A percentile compares a stretch with the other conserved stretches of the same genome.
Conservation (phyloP, 2,329 filamentous ascomycete genomes). For the Aspergillus viridinutans region DNA sequence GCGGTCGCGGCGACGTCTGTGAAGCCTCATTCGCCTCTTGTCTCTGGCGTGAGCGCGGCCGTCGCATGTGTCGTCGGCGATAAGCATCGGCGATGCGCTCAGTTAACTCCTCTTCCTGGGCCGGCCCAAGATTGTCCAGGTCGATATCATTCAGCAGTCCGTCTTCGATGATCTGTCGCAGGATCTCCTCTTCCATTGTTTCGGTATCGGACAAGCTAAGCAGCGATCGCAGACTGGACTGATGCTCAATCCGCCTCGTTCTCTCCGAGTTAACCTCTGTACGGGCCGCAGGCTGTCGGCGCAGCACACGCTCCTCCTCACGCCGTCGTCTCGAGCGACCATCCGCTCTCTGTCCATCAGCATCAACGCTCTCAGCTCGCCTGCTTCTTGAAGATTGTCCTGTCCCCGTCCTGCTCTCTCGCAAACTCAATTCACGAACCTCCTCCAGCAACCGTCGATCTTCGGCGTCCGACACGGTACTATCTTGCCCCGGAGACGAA, state of each 20-base stretch:
- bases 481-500: conserved; percentile 34
- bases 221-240: conserved; percentile 80
- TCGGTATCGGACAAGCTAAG: conserved; percentile 76
- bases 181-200: conserved; percentile 78
- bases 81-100: conserved; percentile 89
- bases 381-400: conserved; percentile 22
- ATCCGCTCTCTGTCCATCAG: conserved; percentile 36
- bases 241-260: conserved; percentile 71
- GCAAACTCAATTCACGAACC: conserved; percentile 68
- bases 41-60: conserved; percentile 38
- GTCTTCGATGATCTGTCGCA: conserved; percentile 83
- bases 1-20: conserved; percentile 25
- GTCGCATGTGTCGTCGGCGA: conserved; percentile 60
- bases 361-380: conserved; percentile 36
- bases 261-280: conserved; percentile 27
- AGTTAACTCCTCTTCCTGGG: conserved; percentile 83
- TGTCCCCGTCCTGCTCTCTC: conserved; percentile 32
- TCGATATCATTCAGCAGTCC: conserved; percentile 85
- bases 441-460: conserved; percentile 68
- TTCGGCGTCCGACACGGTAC: conserved; percentile 48
- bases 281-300: conserved; percentile 20
- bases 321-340: conserved; percentile 32
- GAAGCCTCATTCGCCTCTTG: conserved; percentile 32
- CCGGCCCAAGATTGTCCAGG: conserved; percentile 77
- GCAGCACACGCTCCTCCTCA: conserved; percentile 30